Evolutionary conservation across 495 filamentous ascomycete genomes (phyloP).

Genomic region (Aspergillus diversus): DNA sequence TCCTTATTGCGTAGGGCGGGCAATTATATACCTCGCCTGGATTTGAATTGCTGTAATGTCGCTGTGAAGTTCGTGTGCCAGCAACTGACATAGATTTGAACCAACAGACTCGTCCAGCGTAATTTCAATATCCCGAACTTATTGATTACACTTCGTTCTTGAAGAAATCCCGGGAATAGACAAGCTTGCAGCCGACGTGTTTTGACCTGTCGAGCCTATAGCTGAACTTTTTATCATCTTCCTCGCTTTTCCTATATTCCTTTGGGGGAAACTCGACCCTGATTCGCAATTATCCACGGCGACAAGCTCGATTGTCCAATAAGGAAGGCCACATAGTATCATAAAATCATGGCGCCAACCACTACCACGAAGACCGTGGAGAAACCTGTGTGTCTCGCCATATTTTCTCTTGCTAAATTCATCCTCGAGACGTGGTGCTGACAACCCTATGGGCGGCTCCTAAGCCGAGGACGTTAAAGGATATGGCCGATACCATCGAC

Average conservation of each 20-base stretch:
- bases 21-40: slow-evolving; percentile 19
- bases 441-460: slow-evolving; percentile 29
- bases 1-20: slow-evolving; percentile 31
- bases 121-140: slow-evolving; percentile 21
- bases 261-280: not conserved
- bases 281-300: not conserved
- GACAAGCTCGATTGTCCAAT: not conserved
- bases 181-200: not conserved
- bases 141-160: slow-evolving; percentile 11
- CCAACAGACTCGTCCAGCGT: slow-evolving; percentile 24
- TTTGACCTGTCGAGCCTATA: too few species aligned
- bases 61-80: slow-evolving; percentile 19
- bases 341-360: slow-evolving; percentile 35
- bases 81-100: slow-evolving; percentile 29
- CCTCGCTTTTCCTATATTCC: too few species aligned
- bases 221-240: too few species aligned
- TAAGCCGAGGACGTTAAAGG: slow-evolving; percentile 52
- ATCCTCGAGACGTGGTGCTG: not conserved
- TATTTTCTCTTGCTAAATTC: not conserved
- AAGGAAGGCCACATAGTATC: not conserved
- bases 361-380: slow-evolving; percentile 36
- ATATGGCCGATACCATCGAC: slow-evolving; percentile 76
- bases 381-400: slow-evolving; percentile 29
- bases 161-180: slow-evolving; percentile 8
- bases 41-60: slow-evolving; percentile 25